Evolutionary conservation across 2,329 filamentous ascomycete genomes (phyloP), one percentile per base, ranked within the genome.

Genomic region (Paraphoma sp.): DNA sequence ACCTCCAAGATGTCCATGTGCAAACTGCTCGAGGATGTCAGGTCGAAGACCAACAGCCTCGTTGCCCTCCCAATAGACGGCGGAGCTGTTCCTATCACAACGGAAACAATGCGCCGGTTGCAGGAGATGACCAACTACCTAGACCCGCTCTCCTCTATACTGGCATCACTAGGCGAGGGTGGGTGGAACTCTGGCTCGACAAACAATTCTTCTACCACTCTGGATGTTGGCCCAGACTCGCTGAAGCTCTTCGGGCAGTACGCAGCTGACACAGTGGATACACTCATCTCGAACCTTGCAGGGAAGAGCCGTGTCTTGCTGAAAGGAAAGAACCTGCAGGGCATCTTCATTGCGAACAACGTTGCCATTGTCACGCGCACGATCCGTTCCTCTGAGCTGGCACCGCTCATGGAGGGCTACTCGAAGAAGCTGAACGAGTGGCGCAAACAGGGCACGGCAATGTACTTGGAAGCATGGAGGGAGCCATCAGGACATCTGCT

Each of bases 281-380:
- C 87, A 1, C 83, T 98, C 18, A 84, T 98, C 61, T 83, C 83
- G 29, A 85, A 89, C 8, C 82, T 98, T 10, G 91, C 96, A 60
- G 82, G 85, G 57, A 95, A 93, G 62, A 88, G 89, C 4, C 87
- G 89, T 30, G 72, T 84, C 8, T 75, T 95, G 43, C 85, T 95
- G 55, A 93, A 93, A 71, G 68, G 68, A 40, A 95, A 93, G 76
- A 87, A 89, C 23, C 81, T 91, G 4, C 85, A 93, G 48, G 95
- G 93, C 28, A 92, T 97, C 16, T 97, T 98, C 75, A 80, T 98
- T 50, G 92, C 92, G 46, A 99, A 99, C 78, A 92, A 89, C 61
- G 86, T 96, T 56, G 86, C 89, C 56, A 86, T 97, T 47, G 84
- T 97, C 49, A 92, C 96, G 68, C 90, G 93, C 55, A 90, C 90